Conservation (phyloP, 352 stramenopile species). For the Globisporangium viniferum region DNA sequence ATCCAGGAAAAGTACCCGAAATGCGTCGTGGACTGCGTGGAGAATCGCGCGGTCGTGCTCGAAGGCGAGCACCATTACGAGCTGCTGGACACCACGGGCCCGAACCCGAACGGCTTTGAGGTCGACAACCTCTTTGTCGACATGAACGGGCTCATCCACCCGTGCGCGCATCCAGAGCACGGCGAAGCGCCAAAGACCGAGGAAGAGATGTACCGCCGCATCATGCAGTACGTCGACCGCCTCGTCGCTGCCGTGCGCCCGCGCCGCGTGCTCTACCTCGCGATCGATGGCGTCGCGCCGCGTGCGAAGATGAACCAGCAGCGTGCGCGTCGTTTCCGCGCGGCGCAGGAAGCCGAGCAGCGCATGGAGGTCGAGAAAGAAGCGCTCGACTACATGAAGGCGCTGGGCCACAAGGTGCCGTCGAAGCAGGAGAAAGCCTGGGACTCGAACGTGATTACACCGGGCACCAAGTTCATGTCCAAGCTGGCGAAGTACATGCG, state of each 20-base stretch:
- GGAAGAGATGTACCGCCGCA: slow-evolving; percentile 98
- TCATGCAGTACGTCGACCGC: slow-evolving; percentile 96
- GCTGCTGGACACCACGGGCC: slow-evolving; percentile 67
- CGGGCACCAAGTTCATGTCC: slow-evolving; percentile 98
- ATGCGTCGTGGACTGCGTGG: slow-evolving; percentile 91
- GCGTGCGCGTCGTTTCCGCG: slow-evolving; percentile 94
- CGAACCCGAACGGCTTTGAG: slow-evolving; percentile 94
- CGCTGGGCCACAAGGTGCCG: slow-evolving; percentile 82
- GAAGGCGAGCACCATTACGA: slow-evolving; percentile 81
- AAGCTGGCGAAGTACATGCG: slow-evolving; percentile 89
- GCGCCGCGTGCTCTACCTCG: slow-evolving; percentile 95
- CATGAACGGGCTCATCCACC: slow-evolving; percentile 99
- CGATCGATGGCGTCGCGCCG: slow-evolving; percentile 98
- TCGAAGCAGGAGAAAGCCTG: slow-evolving; percentile 85
- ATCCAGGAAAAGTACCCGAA: slow-evolving; percentile 99
- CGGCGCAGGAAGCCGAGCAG: slow-evolving; percentile 95
- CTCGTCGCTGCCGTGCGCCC: slow-evolving; percentile 94
- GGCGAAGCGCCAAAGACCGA: slow-evolving; percentile 91
- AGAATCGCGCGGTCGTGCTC: slow-evolving; percentile 69
- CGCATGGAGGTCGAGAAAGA: slow-evolving; percentile 91
- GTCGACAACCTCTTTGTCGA: slow-evolving; percentile 99
- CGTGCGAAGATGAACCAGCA: slow-evolving; percentile 99
- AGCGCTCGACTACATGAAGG: slow-evolving; percentile 90
- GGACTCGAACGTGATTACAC: slow-evolving; percentile 99
- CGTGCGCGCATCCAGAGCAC: slow-evolving; percentile 96